Evolutionary conservation across 495 filamentous ascomycete species (phyloP), one percentile per base, ranked within the genome.

Genomic region (Cercophora sp.): DNA sequence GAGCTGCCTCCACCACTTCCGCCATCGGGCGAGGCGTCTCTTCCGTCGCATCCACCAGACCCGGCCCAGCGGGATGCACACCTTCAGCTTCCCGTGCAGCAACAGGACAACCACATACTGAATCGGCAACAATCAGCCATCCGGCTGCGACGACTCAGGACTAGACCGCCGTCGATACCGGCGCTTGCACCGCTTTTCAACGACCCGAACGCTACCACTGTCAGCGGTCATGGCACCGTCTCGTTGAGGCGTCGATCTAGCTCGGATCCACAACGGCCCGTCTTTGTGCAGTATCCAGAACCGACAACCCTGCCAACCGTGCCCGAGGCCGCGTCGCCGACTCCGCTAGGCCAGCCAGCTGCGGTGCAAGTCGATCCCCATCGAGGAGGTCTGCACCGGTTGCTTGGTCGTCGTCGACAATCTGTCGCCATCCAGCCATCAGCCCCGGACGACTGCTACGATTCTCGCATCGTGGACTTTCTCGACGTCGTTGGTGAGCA

Each of bases 401-500:
- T 45, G 10, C 27, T 56, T 10, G 23, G 18, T 22, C 29, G 55
- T n/a, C 50, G 55, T 23, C 37, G 29, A 10, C 50, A 45, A 18
- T 8, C 27, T 19, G 44, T 22, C 13, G 11, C 5, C 3, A 24
- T 16, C 34, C 16, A 36, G 8, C 18, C 26, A 8, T 15, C 23
- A 9, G 23, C 3, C 4, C 26, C 8, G 2, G 54, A 53, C 1
- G 65, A 80, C 67, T 56, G 73, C 63, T 55, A 71, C 57, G 80
- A 83, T 22, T 52, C 77, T 18, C 73, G 79, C 23, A 64, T 89
- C 23, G 83, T 87, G 23, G 84, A 89, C 63, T 72, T 87, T 31
- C 65, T 89, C 18, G 86, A 89, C 65, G 81, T 85, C 18, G 79
- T 89, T 52, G 85, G 85, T 87, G 69, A 62, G 80, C 59, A 22